These are phyloP conservation scores for Metschnikowia cerradonensis DNA, from an alignment of 805 yeast genomes.

Conservation along the genomic window DNA sequence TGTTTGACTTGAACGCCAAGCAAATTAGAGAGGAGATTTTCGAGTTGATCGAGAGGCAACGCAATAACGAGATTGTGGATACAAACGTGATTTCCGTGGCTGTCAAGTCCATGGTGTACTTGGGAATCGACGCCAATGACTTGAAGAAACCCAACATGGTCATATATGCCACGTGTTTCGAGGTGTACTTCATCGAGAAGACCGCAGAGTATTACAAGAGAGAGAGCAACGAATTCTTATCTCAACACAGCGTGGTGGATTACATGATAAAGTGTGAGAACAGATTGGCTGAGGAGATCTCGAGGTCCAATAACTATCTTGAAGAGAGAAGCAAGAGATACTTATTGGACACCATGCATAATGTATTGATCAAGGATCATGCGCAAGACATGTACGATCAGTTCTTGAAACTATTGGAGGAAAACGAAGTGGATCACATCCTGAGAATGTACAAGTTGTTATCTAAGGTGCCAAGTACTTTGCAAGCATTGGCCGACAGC, in stretches of 20 bases:
- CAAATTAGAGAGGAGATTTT: slow-evolving; percentile 66
- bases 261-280: slow-evolving; percentile 84
- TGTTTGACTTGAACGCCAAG: slow-evolving; percentile 66
- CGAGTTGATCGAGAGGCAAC: slow-evolving; percentile 69
- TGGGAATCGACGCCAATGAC: slow-evolving; percentile 90
- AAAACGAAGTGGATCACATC: slow-evolving; percentile 66
- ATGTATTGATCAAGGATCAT: slow-evolving; percentile 73
- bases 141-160: slow-evolving; percentile 78
- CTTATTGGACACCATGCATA: slow-evolving; percentile 70
- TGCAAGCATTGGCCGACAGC: slow-evolving; percentile 70
- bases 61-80: slow-evolving; percentile 73
- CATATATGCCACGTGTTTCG: slow-evolving; percentile 79
- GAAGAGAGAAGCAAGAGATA: slow-evolving; percentile 82
- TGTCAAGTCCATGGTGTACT: slow-evolving; percentile 78
- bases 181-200: slow-evolving; percentile 66
- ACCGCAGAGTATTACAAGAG: slow-evolving; percentile 62
- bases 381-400: slow-evolving; percentile 72
- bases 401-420: slow-evolving; percentile 69
- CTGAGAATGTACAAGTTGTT: slow-evolving; percentile 73
- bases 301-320: slow-evolving; percentile 70
- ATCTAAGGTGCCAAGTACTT: slow-evolving; percentile 72
- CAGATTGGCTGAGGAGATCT: slow-evolving; percentile 78
- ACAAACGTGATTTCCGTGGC: slow-evolving; percentile 64
- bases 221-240: slow-evolving; percentile 65
- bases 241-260: slow-evolving; percentile 78